phyloP scores from a whole-genome alignment of 192 early-diverging fungal species.

The Coemansia sp. region DNA sequence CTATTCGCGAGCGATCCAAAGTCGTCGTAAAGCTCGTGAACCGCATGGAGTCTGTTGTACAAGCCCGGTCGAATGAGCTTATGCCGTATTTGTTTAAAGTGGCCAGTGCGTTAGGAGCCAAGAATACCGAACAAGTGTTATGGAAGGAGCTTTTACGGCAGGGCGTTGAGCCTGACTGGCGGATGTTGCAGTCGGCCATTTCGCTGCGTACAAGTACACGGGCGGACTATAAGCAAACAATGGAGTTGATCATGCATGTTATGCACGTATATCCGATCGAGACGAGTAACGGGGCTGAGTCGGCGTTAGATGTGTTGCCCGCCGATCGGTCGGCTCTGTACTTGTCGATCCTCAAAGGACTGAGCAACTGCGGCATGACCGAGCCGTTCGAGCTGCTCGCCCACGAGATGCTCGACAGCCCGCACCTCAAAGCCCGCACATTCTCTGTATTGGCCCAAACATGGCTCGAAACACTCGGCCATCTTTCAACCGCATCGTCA shows the following conservation, averaged over 20 bases:
- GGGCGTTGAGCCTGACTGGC: constrained; percentile 20
- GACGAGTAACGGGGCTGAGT: background rate
- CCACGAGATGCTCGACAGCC: constrained; percentile 25
- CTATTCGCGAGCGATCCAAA: constrained; percentile 13
- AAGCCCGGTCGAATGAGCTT: constrained; percentile 4
- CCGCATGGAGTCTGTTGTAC: background rate
- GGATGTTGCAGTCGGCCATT: constrained; percentile 15
- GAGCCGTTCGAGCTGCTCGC: constrained; percentile 38
- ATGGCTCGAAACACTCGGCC: constrained; percentile 43
- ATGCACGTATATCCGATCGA: constrained; percentile 10
- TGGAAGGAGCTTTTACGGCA: constrained; percentile 39
- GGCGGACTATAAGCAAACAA: constrained; percentile 7
- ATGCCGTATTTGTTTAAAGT: constrained; percentile 26
- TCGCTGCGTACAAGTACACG: constrained; percentile 14
- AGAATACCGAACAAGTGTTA: constrained; percentile 16
- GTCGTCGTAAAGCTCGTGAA: constrained; percentile 10
- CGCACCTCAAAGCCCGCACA: constrained; percentile 10
- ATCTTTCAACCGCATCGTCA: constrained; percentile 12
- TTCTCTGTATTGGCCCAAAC: constrained; percentile 29
- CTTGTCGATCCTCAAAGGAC: constrained; percentile 32
- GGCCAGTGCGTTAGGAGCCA: constrained; percentile 15
- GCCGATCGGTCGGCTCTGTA: constrained; percentile 18
- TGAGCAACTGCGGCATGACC: constrained; percentile 22
- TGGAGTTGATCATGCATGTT: constrained; percentile 23
- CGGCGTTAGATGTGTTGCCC: background rate